Conservation (phyloP, 2,329 filamentous ascomycete species). For the Aspergillus brunneoviolaceus region DNA sequence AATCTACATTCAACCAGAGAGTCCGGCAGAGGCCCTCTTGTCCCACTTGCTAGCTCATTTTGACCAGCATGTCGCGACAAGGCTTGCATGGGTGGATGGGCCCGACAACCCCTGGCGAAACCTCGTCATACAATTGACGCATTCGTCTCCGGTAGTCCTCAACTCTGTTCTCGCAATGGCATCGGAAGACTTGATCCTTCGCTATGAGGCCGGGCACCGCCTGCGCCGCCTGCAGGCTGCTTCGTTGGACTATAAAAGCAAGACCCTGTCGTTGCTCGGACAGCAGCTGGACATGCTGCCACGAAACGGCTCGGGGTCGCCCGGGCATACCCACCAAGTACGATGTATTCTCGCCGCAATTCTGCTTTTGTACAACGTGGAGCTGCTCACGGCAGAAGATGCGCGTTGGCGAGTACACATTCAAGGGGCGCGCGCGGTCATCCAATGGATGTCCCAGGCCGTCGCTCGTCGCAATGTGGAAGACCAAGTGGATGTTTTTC, state of each 20-base stretch:
- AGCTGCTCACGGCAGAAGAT: slow-evolving; percentile 22
- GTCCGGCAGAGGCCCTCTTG: neutral
- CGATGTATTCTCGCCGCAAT: slow-evolving; percentile 23
- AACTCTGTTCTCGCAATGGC: slow-evolving; percentile 26
- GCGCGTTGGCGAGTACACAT: slow-evolving; percentile 27
- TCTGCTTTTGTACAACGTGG: slow-evolving; percentile 28
- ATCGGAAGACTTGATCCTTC: slow-evolving; percentile 23
- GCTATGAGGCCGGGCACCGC: slow-evolving; percentile 10
- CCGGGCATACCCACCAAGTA: neutral
- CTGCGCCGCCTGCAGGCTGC: slow-evolving; percentile 7
- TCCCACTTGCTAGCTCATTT: slow-evolving; percentile 26
- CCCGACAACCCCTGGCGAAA: slow-evolving; percentile 27
- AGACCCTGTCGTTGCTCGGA: slow-evolving; percentile 14
- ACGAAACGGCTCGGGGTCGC: neutral
- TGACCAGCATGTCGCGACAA: slow-evolving; percentile 20
- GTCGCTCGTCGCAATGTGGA: neutral
- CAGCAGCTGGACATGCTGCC: slow-evolving; percentile 12
- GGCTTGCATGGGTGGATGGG: slow-evolving; percentile 29
- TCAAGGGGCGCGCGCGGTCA: slow-evolving; percentile 25
- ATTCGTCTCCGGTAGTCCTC: slow-evolving; percentile 22
- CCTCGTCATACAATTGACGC: slow-evolving; percentile 26
- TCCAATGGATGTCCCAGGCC: slow-evolving; percentile 11
- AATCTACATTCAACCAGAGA: too few relatives aligned
- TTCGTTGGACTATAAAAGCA: slow-evolving; percentile 14
- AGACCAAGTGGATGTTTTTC: slow-evolving; percentile 17